Evolutionary conservation across 1,284 basidiomycete genomes (phyloP), one percentile per base, ranked within the genome.

Genomic region (Ceratobasidium sp.): DNA sequence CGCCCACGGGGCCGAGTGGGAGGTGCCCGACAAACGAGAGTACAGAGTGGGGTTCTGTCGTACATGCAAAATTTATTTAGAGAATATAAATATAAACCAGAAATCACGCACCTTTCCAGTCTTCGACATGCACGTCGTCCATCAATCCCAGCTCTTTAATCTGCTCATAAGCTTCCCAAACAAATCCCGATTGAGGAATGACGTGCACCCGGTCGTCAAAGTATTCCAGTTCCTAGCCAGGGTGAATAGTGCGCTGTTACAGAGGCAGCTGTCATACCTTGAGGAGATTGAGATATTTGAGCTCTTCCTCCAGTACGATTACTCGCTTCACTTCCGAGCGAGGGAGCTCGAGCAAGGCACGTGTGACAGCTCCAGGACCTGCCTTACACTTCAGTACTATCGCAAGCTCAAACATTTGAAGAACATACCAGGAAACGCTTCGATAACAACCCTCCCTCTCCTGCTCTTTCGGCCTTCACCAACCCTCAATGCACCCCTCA

Each of bases 1-100:
- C 93, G 17, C 92, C 92, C 25, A 83, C 77, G n/a, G 88, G 80
- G 38, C 80, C 86, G 20, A 86, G 82, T 0, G 88, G 86, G 22
- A 94, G 79, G 72, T 91, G 88, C 12, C 86, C 85, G 65, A 94
- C 84, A 72, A 92, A 87, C 62, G 88, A 88, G 25, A 96, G 82
- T 34, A 84, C 81, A 1, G 92, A 87, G 73, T 91, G 87, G 17
- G 68, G 54, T n/a, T 49, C 69, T 55, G 31, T 10, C 22, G 35
- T 22, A 27, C 31, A n/a, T 13, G 49, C 34, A 10, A 42, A 57
- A n/a, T 15, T 60, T 25, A 6, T 27, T n/a, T 35, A 65, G 49
- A n/a, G n/a, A n/a, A n/a, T n/a, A n/a, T n/a, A n/a, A n/a, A n/a
- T n/a, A n/a, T n/a, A n/a, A n/a, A n/a, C n/a, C n/a, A n/a, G n/a